Percentiles rank a stretch among this genome's conserved stretches.
phyloP scores from a whole-genome alignment of 805 yeast genomes.

The Wickerhamiella musiphila region DNA sequence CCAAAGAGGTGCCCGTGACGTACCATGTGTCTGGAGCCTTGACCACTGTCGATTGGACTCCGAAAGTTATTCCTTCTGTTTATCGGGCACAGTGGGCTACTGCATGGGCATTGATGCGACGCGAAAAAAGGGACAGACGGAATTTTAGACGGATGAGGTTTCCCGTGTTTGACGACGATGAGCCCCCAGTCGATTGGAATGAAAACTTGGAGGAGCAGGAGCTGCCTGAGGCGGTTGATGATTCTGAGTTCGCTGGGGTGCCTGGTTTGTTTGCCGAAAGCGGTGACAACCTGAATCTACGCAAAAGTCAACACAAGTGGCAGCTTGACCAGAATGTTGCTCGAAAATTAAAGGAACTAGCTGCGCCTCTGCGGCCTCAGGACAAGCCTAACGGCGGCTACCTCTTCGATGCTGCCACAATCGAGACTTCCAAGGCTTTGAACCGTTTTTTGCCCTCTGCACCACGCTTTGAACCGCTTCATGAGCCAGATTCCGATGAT shows the following conservation, averaged over 20 bases:
- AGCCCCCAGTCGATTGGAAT: slow-evolving; percentile 74
- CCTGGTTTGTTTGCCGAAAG: slow-evolving; percentile 83
- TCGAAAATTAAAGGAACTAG: slow-evolving; percentile 46
- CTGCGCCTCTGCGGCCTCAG: slow-evolving; percentile 59
- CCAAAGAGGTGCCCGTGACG: slow-evolving; percentile 68
- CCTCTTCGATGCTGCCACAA: slow-evolving; percentile 61
- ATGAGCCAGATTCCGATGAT: slow-evolving; percentile 54
- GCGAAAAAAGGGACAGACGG: slow-evolving; percentile 78
- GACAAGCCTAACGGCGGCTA: slow-evolving; percentile 36
- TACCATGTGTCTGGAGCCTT: slow-evolving; percentile 90
- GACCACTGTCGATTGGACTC: slow-evolving; percentile 83
- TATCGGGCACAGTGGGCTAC: slow-evolving; percentile 93
- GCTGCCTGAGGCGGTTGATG: slow-evolving; percentile 39
- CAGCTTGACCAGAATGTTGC: slow-evolving; percentile 38
- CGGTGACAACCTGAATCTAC: too few relatives aligned
- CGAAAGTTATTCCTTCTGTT: slow-evolving; percentile 82
- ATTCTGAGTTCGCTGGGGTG: slow-evolving; percentile 39
- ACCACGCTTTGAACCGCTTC: slow-evolving; percentile 82
- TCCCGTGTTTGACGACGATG: slow-evolving; percentile 96
- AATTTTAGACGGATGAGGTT: slow-evolving; percentile 84
- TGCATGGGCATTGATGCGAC: slow-evolving; percentile 81
- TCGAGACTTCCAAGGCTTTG: slow-evolving; percentile 80
- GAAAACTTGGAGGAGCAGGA: slow-evolving; percentile 62
- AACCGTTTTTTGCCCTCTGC: slow-evolving; percentile 87
- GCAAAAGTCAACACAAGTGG: slow-evolving; percentile 18